phyloP scores from a whole-genome alignment of 805 yeast genomes.

The Hanseniaspora lachancei region DNA sequence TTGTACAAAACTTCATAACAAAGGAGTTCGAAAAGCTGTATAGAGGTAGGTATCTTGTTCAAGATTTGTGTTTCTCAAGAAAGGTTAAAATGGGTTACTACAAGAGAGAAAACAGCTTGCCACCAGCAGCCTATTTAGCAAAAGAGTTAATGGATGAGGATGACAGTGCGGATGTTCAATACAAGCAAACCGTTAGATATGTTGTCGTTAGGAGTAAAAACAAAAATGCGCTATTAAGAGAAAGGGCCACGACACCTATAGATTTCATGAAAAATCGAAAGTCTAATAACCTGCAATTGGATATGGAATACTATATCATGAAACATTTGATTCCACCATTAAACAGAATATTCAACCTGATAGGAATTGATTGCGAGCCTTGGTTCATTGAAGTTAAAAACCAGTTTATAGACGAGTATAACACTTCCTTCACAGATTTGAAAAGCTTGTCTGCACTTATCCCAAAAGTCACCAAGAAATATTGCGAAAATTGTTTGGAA shows the following conservation, averaged over 20 bases:
- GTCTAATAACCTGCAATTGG: conserved; percentile 36
- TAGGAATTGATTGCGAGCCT: conserved; percentile 64
- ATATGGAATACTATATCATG: conserved; percentile 72
- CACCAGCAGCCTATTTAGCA: conserved; percentile 88
- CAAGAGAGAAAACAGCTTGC: conserved; percentile 55
- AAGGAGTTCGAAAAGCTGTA: conserved; percentile 56
- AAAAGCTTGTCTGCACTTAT: neutral
- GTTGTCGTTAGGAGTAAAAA: conserved; percentile 52
- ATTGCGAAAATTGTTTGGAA: conserved; percentile 5
- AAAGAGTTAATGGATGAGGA: conserved; percentile 45
- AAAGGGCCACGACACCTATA: conserved; percentile 68
- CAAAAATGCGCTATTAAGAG: conserved; percentile 41
- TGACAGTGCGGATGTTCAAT: conserved; percentile 69
- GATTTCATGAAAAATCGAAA: conserved; percentile 40
- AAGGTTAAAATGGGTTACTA: conserved; percentile 79
- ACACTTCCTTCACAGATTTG: neutral
- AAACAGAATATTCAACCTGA: conserved; percentile 63
- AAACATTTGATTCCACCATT: conserved; percentile 82
- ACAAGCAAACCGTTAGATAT: conserved; percentile 77
- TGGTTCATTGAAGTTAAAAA: conserved; percentile 39
- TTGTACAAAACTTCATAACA: conserved; percentile 51
- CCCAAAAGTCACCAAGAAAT: neutral
- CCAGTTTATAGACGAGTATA: neutral
- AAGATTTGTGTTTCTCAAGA: conserved; percentile 83
- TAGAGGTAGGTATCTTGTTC: conserved; percentile 48